These are phyloP conservation scores for Fusarium annulatum DNA, from an alignment of 2,329 filamentous ascomycete species.

Conservation along the genomic window DNA sequence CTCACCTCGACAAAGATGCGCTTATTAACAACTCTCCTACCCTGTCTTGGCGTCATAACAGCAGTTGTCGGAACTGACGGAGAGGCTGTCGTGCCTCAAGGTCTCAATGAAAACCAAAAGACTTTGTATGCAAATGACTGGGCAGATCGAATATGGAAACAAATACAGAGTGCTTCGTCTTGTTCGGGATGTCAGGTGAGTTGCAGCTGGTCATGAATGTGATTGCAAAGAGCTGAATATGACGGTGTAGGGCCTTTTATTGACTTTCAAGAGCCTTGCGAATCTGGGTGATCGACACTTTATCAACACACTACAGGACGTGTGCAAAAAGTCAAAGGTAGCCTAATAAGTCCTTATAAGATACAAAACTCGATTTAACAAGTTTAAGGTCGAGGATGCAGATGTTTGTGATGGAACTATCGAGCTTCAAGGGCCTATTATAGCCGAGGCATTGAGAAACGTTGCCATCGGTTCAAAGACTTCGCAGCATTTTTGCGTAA, in stretches of 20 bases:
- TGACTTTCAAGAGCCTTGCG: constrained; percentile 56
- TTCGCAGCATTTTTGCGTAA: constrained; percentile 62
- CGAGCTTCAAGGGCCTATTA: constrained; percentile 62
- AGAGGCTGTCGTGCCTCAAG: constrained; percentile 3
- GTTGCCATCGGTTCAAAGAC: constrained; percentile 61
- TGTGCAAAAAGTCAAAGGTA: constrained; percentile 51
- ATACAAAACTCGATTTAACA: not conserved
- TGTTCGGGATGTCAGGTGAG: constrained; percentile 42
- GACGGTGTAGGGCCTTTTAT: constrained; percentile 47
- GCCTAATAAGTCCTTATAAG: not conserved
- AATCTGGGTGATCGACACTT: constrained; percentile 56
- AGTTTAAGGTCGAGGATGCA: constrained; percentile 59
- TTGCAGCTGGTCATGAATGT: not conserved
- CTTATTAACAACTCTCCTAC: constrained; percentile 4
- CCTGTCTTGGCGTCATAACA: constrained; percentile 21
- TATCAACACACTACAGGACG: constrained; percentile 45
- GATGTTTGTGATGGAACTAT: constrained; percentile 68
- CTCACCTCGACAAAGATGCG: constrained; percentile 10
- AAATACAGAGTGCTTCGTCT: constrained; percentile 27
- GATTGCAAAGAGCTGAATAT: not conserved
- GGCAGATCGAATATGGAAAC: constrained; percentile 34
- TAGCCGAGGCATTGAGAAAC: constrained; percentile 60
- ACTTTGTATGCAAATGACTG: constrained; percentile 19
- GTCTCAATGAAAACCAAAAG: constrained; percentile 16
- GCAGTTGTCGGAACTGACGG: constrained; percentile 12